Evolutionary conservation across 306 rosid genomes (phyloP).

Genomic region (Glycine latifolia): DNA sequence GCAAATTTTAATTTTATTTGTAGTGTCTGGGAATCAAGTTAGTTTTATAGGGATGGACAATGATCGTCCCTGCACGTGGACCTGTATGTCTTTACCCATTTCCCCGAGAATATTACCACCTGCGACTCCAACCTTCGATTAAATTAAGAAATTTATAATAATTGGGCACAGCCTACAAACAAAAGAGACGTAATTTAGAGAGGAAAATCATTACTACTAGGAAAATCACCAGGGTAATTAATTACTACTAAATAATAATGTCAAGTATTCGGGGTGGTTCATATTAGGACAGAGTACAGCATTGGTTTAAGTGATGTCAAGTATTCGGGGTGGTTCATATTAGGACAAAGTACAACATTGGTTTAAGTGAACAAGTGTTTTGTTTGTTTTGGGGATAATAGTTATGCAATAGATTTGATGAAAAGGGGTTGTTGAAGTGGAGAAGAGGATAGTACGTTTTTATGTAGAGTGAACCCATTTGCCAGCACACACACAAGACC

Average conservation of each 20-base stretch:
- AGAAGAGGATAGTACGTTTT: slow-evolving; percentile 50
- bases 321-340: no score
- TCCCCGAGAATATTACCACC: slow-evolving; percentile 33
- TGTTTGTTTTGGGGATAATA: not conserved
- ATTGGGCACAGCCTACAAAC: slow-evolving; percentile 35
- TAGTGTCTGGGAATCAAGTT: no score
- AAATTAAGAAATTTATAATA: slow-evolving; percentile 38
- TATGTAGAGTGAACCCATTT: slow-evolving; percentile 55
- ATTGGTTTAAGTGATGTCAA: slow-evolving; percentile 6
- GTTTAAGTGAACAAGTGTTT: slow-evolving; percentile 4
- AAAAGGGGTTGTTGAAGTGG: slow-evolving; percentile 49
- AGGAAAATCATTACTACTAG: slow-evolving; percentile 22
- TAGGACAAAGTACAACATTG: slow-evolving; percentile 4
- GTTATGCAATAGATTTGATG: slow-evolving; percentile 40
- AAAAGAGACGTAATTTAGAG: slow-evolving; percentile 9
- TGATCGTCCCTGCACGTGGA: no score
- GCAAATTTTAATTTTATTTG: no score
- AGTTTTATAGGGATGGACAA: no score
- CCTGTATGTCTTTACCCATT: no score
- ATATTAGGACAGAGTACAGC: not conserved
- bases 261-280: not conserved
- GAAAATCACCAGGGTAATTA: slow-evolving; percentile 12
- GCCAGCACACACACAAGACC: slow-evolving; percentile 62
- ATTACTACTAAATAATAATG: not conserved
- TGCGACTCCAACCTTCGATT: slow-evolving; percentile 53